Evolutionary conservation across 805 yeast genomes (phyloP), one percentile per base, ranked within the genome.

Genomic region (Suhomyces emberorum): DNA sequence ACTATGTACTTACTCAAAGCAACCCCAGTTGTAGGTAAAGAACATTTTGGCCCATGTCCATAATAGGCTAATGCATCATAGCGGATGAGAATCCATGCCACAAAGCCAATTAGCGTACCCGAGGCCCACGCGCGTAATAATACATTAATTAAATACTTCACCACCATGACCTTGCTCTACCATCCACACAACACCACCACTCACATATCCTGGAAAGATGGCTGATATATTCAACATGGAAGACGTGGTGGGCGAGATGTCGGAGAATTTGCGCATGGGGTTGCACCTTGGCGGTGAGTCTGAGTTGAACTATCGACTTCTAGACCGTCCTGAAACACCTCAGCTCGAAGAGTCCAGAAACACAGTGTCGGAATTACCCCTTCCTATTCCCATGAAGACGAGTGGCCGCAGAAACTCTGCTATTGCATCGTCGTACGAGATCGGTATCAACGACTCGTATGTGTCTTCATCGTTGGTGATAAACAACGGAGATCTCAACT

Each of bases 181-280:
- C n/a, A n/a, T n/a, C n/a, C n/a, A n/a, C n/a, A n/a, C n/a, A n/a
- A n/a, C n/a, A n/a, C n/a, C n/a, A n/a, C n/a, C n/a, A n/a, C n/a
- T n/a, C n/a, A n/a, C n/a, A n/a, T n/a, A n/a, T n/a, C n/a, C n/a
- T n/a, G n/a, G n/a, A n/a, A n/a, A n/a, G n/a, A n/a, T 63, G 69
- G 45, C 67, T 12, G 65, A 52, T 25, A 54, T 63, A 11, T 63
- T 63, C 37, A 42, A 48, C 29, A 63, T 63, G 69, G 69, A 63
- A 30, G 69, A 58, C 44, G 57, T 57, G 33, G 26, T 7, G 26
- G 57, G 50, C 41, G 54, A 43, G 26, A 33, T 31, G 35, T 30
- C 14, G 31, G 21, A 29, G 18, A 28, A 28, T 36, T 34, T 24
- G 7, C 7, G 23, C 9, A 20, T 7, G 9, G 23, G 23, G 23